Conservation (phyloP, 768 basidiomycete genomes). For the Clavaria fumosa region DNA sequence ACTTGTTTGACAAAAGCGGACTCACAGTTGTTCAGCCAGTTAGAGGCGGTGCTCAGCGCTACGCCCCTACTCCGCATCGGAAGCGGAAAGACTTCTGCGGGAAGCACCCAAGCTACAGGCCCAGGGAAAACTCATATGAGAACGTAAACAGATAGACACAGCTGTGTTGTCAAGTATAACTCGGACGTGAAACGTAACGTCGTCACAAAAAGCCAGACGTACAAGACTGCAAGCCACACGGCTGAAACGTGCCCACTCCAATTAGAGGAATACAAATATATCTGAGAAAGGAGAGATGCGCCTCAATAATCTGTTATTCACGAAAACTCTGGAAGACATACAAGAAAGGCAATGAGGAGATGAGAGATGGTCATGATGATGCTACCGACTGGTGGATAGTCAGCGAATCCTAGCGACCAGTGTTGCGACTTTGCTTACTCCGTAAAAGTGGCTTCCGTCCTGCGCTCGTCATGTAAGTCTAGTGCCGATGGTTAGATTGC, state of each 20-base stretch:
- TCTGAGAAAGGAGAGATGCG: too few species aligned
- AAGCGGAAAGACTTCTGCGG: constrained; percentile 70
- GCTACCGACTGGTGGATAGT: constrained; percentile 52
- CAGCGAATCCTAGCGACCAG: too few species aligned
- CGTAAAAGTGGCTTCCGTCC: constrained; percentile 54
- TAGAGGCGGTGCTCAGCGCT: constrained; percentile 69
- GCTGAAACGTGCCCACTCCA: constrained; percentile 44
- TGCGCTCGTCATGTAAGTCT: too few species aligned
- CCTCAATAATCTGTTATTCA: constrained; percentile 3
- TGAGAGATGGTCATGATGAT: constrained; percentile 50
- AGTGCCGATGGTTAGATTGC: too few species aligned
- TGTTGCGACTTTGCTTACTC: constrained; percentile 18
- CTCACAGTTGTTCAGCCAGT: constrained; percentile 73
- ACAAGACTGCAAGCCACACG: constrained; percentile 61
- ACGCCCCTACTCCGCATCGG: constrained; percentile 73
- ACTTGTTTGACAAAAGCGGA: neutral
- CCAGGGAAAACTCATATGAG: constrained; percentile 68
- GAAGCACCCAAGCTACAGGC: constrained; percentile 73
- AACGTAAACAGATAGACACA: constrained; percentile 62
- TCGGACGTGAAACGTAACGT: neutral
- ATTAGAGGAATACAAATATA: constrained; percentile 33
- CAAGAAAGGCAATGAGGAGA: constrained; percentile 46
- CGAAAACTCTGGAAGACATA: constrained; percentile 15
- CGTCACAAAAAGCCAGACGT: constrained; percentile 25
- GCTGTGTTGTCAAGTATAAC: constrained; percentile 16